Base-by-base conservation (phyloP, 208 protist species). In the Crithidia mellificae region DNA sequence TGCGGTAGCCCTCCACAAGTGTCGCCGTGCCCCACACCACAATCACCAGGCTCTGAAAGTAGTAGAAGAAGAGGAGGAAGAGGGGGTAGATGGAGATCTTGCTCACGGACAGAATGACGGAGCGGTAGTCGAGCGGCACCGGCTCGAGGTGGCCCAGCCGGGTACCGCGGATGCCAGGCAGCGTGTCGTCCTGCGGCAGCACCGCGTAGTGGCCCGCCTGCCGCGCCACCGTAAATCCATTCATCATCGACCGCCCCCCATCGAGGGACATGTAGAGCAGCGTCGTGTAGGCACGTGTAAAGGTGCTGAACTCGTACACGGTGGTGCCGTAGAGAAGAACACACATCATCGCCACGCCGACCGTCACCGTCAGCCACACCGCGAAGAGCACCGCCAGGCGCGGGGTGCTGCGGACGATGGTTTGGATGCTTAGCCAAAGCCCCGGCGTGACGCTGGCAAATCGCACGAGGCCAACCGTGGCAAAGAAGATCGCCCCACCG, bases 1-100 rank as follows among this genome's bases (percentile, higher is more conserved):
- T 73, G 66, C 76, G 74, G 47, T 69, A 55, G 24, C 51, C 46
- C 55, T 77, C 77, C 15, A 80, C 20, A 14, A 71, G 32, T 12
- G 74, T 52, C 43, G 61, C 20, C 5, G 63, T 41, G 49, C 63
- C 49, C 47, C 67, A 62, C 24, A 70, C 43, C 22, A 77, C 44
- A 30, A 75, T 63, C 12, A 80, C 38, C 34, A 72, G 7, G 17
- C 32, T 24, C 22, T 44, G 32, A 8, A 68, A 25, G 66, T 74
- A 77, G 44, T 54, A 49, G 46, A 74, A 77, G 66, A 39, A 44
- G 36, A 70, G 44, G n/a, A 69, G 41, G 27, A 70, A 63, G 15
- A 50, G 1, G 15, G 55, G 32, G 41, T 41, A 54, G 32, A 52
- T 24, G 34, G 30, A 19, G 44, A 27, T 19, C 47, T 30, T 56